These are phyloP conservation scores for Crataegus laevigata DNA, from an alignment of 306 rosid genomes.

Conservation along the genomic window DNA sequence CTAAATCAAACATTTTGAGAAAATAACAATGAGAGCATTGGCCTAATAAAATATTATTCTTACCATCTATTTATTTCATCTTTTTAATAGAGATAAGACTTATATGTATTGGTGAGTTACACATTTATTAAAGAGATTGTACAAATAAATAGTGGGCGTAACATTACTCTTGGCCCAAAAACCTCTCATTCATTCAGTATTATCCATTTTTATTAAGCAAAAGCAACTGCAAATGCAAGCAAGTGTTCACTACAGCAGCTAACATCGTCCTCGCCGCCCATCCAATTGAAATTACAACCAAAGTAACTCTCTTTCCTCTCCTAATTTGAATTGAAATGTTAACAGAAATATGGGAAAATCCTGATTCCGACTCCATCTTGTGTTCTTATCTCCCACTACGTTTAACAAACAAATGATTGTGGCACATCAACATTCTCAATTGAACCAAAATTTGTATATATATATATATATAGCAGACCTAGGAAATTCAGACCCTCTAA, in stretches of 20 bases:
- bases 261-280: too few species aligned
- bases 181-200: not conserved
- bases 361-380: not conserved
- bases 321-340: not conserved
- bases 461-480: not conserved
- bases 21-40: not conserved
- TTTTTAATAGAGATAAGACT: too few species aligned
- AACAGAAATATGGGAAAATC: not conserved
- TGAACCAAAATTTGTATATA: not conserved
- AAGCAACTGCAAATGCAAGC: too few species aligned
- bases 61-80: too few species aligned
- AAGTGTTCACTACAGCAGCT: too few species aligned
- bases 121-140: too few species aligned
- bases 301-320: not conserved
- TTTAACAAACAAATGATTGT: not conserved
- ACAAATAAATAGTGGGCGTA: too few species aligned
- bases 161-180: not conserved
- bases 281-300: too few species aligned
- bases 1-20: not conserved
- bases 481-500: constrained; percentile 1
- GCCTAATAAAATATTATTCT: not conserved
- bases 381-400: not conserved
- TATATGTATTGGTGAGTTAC: too few species aligned
- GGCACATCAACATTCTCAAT: not conserved
- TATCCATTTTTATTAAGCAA: too few species aligned